These are phyloP conservation scores for Vitis riparia DNA, from an alignment of 164 flowering plant species.

Conservation along the genomic window DNA sequence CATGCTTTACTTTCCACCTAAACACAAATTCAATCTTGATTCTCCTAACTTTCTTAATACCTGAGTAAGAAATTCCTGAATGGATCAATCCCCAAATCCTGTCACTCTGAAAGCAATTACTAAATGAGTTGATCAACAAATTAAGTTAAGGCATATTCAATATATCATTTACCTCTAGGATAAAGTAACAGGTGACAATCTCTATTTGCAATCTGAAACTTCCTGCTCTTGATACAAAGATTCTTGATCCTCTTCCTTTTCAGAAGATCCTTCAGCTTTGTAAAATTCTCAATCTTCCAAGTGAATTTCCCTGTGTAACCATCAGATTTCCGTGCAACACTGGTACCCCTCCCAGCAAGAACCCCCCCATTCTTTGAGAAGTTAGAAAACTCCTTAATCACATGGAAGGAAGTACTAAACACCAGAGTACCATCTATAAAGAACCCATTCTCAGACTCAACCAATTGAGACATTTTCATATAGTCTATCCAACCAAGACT, in stretches of 20 bases:
- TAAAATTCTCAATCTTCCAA: slow-evolving; percentile 93
- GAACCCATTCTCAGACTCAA: slow-evolving; percentile 65
- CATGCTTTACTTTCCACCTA: too few relatives aligned
- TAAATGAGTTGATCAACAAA: too few relatives aligned
- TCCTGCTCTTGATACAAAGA: slow-evolving; percentile 93
- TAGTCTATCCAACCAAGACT: slow-evolving; percentile 98
- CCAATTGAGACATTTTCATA: slow-evolving; percentile 90
- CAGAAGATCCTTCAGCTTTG: slow-evolving; percentile 83
- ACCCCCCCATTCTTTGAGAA: slow-evolving; percentile 73
- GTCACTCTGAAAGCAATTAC: too few relatives aligned
- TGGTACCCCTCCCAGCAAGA: slow-evolving; percentile 53
- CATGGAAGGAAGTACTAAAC: slow-evolving; percentile 88
- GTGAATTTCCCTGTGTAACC: slow-evolving; percentile 88
- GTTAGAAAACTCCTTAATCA: slow-evolving; percentile 77
- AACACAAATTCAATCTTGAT: too few relatives aligned
- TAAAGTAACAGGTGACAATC: slow-evolving; percentile 96
- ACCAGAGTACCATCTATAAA: slow-evolving; percentile 86
- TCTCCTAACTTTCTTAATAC: too few relatives aligned
- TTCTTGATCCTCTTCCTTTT: slow-evolving; percentile 97
- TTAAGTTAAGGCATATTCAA: neutral
- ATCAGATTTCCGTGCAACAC: slow-evolving; percentile 74
- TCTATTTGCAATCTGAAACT: slow-evolving; percentile 94
- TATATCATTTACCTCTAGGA: slow-evolving; percentile 71
- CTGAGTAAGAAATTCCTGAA: too few relatives aligned
- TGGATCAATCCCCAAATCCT: too few relatives aligned